Percentiles rank a stretch among this genome's conserved stretches.
These are phyloP conservation scores for Musa acuminata DNA, from an alignment of 176 grass and related monocot genomes.

Conservation along the genomic window DNA sequence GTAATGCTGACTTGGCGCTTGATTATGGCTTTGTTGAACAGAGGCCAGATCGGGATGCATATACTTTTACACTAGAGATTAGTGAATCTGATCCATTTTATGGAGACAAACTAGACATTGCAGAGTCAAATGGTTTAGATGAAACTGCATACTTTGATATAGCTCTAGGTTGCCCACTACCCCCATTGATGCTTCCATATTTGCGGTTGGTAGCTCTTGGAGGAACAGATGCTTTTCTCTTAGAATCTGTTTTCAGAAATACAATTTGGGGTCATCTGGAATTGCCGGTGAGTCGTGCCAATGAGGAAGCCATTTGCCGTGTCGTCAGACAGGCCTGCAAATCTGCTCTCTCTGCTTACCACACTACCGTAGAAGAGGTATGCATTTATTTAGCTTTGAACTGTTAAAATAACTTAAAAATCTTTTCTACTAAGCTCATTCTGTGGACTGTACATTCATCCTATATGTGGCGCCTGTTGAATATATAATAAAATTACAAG, in stretches of 20 bases:
- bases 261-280: conserved; percentile 84
- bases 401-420: not conserved
- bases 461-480: not conserved
- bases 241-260: conserved; percentile 93
- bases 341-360: conserved; percentile 58
- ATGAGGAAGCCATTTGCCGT: conserved; percentile 80
- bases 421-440: not conserved
- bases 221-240: conserved; percentile 83
- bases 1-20: conserved; percentile 79
- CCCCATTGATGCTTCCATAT: conserved; percentile 70
- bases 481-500: not conserved
- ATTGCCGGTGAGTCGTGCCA: conserved; percentile 67
- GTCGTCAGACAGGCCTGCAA: conserved; percentile 77
- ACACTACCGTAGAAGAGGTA: conserved; percentile 77
- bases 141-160: conserved; percentile 84
- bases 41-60: conserved; percentile 54
- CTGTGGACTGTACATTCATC: not conserved
- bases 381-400: conserved; percentile 8
- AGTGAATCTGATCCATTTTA: conserved; percentile 87
- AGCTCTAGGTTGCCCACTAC: conserved; percentile 44
- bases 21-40: conserved; percentile 78
- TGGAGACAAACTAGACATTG: conserved; percentile 86
- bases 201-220: conserved; percentile 73
- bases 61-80: conserved; percentile 78
- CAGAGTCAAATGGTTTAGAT: conserved; percentile 65